A percentile compares a stretch with the other conserved stretches of the same genome.
These are phyloP conservation scores for Fraxinus pennsylvanica DNA, from an alignment of 257 asterid genomes.

Conservation along the genomic window DNA sequence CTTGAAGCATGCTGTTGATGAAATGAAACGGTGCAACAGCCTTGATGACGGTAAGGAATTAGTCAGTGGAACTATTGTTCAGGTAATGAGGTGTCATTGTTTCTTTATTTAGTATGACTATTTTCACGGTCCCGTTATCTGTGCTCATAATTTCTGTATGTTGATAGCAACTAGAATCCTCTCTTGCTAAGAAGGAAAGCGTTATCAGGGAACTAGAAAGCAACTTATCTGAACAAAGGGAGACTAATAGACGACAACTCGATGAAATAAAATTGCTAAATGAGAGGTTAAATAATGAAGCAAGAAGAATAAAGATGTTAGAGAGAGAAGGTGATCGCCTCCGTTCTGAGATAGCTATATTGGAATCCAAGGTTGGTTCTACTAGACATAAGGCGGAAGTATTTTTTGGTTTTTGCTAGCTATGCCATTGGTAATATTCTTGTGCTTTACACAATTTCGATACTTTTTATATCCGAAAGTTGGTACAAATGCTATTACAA, in stretches of 20 bases:
- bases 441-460: constrained; percentile 18
- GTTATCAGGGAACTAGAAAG: constrained; percentile 68
- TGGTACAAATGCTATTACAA: constrained; percentile 11
- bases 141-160: constrained; percentile 28
- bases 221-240: constrained; percentile 61
- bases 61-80: constrained; percentile 52
- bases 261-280: constrained; percentile 75
- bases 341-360: constrained; percentile 80
- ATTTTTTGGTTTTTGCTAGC: constrained; percentile 14
- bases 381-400: constrained; percentile 7
- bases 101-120: neutral
- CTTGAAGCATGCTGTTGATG: constrained; percentile 48
- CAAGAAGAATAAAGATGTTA: constrained; percentile 74
- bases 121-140: constrained; percentile 16
- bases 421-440: constrained; percentile 6
- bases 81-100: constrained; percentile 42
- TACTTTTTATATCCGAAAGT: constrained; percentile 7
- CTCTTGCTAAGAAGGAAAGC: constrained; percentile 70
- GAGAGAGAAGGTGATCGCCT: constrained; percentile 92
- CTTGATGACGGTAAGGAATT: constrained; percentile 56
- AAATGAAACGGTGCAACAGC: constrained; percentile 48
- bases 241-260: constrained; percentile 55
- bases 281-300: constrained; percentile 76
- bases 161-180: constrained; percentile 80
- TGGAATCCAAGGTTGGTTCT: constrained; percentile 93